Conservation (phyloP, 2,329 filamentous ascomycete genomes). For the Alternaria tenuissima region DNA sequence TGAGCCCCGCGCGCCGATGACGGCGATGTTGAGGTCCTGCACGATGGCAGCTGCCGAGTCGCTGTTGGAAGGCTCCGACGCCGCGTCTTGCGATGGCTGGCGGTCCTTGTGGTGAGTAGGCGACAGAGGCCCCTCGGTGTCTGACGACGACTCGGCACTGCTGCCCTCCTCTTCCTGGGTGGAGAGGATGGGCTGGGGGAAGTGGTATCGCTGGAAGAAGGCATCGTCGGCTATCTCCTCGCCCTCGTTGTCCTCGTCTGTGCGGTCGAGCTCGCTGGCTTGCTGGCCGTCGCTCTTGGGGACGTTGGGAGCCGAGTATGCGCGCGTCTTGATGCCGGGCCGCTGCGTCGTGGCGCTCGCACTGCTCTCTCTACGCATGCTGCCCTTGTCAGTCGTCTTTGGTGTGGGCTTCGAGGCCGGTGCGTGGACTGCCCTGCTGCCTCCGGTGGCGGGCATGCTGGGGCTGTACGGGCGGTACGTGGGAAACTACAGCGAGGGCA, state of each 20-base stretch:
- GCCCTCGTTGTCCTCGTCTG: conserved; percentile 68
- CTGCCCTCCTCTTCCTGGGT: conserved; percentile 26
- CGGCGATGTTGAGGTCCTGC: conserved; percentile 66
- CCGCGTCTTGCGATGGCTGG: conserved; percentile 28
- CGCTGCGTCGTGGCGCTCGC: conserved; percentile 29
- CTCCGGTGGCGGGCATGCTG: conserved; percentile 29
- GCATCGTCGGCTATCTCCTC: conserved; percentile 50
- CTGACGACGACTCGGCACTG: conserved; percentile 43
- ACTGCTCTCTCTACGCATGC: conserved; percentile 32
- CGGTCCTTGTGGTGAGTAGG: conserved; percentile 44
- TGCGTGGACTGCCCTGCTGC: conserved; percentile 22
- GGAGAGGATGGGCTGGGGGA: conserved; percentile 36
- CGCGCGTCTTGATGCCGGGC: conserved; percentile 46
- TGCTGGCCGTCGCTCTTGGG: conserved; percentile 36
- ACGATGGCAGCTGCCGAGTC: conserved; percentile 41
- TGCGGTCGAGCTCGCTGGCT: conserved; percentile 24
- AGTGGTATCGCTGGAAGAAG: conserved; percentile 54
- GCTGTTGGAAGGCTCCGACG: conserved; percentile 33
- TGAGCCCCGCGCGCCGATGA: conserved; percentile 62
- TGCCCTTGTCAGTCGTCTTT: conserved; percentile 22
- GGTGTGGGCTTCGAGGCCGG: conserved; percentile 20
- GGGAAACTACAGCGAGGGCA: no score
- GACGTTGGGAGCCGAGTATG: conserved; percentile 49
- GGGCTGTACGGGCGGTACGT: no score
- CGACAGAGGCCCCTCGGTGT: conserved; percentile 51